Conservation (phyloP, 768 basidiomycete species). For the Auriscalpium vulgare region DNA sequence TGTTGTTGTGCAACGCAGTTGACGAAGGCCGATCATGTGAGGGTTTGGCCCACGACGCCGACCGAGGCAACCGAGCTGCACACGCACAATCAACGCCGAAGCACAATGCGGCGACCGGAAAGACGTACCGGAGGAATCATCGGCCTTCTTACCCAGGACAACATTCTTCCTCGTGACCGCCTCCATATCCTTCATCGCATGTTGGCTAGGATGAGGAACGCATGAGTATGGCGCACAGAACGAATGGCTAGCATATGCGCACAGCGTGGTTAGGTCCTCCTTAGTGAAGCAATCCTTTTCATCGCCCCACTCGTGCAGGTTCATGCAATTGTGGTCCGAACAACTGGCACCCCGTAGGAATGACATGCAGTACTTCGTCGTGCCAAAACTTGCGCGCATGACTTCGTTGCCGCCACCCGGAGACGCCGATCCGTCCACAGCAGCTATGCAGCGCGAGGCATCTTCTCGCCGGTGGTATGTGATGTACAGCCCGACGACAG, state of each 20-base stretch:
- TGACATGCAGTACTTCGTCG: slow-evolving; percentile 95
- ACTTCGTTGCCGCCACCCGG: slow-evolving; percentile 85
- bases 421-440: slow-evolving; percentile 86
- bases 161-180: slow-evolving; percentile 42
- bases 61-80: slow-evolving; percentile 50
- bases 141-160: slow-evolving; percentile 45
- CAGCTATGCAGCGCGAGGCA: slow-evolving; percentile 85
- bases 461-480: slow-evolving; percentile 93
- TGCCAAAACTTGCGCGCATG: slow-evolving; percentile 92
- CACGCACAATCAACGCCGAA: neutral
- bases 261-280: slow-evolving; percentile 92
- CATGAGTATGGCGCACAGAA: neutral
- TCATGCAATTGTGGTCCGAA: slow-evolving; percentile 85
- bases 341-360: slow-evolving; percentile 84
- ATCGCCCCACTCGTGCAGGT: slow-evolving; percentile 96
- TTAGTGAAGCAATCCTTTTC: slow-evolving; percentile 97
- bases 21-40: slow-evolving; percentile 11
- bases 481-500: slow-evolving; percentile 90
- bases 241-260: slow-evolving; percentile 21
- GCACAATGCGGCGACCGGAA: neutral
- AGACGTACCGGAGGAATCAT: slow-evolving; percentile 27
- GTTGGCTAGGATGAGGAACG: slow-evolving; percentile 51
- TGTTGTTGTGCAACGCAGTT: slow-evolving; percentile 23
- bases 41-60: slow-evolving; percentile 37
- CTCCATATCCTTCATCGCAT: slow-evolving; percentile 87